Percentiles rank a stretch among this genome's conserved stretches.
These are phyloP conservation scores for Castanea crenata DNA, from an alignment of 306 rosid genomes.

Conservation along the genomic window DNA sequence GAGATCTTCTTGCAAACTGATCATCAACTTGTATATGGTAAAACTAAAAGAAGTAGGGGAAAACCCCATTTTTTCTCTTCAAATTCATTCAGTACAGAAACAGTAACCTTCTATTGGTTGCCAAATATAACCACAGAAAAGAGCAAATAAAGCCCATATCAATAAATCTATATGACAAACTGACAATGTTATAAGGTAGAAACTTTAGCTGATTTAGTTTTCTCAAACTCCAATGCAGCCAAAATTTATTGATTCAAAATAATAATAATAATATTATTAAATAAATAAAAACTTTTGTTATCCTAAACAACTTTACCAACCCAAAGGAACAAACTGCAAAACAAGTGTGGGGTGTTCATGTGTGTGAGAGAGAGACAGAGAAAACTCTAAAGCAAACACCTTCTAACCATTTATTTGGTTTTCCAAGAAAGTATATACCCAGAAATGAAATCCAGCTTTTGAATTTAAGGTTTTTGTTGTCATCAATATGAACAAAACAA, in stretches of 20 bases:
- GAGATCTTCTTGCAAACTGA: conserved; percentile 8
- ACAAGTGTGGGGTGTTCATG: not conserved
- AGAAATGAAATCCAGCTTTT: no score
- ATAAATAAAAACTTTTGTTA: not conserved
- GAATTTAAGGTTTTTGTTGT: no score
- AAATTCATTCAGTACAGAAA: not conserved
- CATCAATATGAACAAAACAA: not conserved
- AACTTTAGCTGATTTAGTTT: not conserved
- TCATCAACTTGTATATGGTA: not conserved
- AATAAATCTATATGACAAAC: not conserved
- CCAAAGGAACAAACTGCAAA: not conserved
- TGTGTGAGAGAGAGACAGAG: not conserved
- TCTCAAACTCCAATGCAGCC: not conserved
- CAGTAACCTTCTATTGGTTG: not conserved
- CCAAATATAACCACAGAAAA: not conserved
- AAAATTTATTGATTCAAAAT: not conserved
- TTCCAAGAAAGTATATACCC: not conserved
- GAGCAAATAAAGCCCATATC: not conserved
- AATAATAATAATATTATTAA: not conserved
- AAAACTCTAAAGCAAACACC: not conserved
- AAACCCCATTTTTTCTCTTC: not conserved
- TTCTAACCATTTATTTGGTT: not conserved
- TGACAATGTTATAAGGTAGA: not conserved
- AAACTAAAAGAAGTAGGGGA: not conserved
- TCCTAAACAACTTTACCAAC: not conserved